Evolutionary conservation across 306 rosid species (phyloP).

Genomic region (Bauhinia variegata): DNA sequence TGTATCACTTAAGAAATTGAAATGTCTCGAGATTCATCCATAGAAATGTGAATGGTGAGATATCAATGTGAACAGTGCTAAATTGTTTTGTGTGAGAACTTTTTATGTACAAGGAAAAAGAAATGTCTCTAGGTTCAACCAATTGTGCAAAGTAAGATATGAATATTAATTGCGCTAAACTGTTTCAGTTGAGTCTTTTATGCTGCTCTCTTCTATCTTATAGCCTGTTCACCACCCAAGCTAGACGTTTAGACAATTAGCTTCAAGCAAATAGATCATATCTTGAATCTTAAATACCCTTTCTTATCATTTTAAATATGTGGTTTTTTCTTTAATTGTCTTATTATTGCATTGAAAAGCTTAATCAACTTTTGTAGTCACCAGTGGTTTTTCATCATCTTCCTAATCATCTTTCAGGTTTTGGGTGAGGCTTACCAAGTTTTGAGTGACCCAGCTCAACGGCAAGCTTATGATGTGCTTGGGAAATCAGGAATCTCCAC

Average conservation of each 20-base stretch:
- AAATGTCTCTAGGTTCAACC: not conserved
- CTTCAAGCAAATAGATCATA: slow-evolving; percentile 16
- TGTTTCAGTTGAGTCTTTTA: slow-evolving; percentile 18
- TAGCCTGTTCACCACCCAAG: slow-evolving; percentile 18
- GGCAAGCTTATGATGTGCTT: slow-evolving; percentile 85
- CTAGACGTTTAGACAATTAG: not conserved
- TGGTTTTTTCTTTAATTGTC: not conserved
- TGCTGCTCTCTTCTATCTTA: slow-evolving; percentile 20
- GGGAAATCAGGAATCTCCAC: slow-evolving; percentile 97
- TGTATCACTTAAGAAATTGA: too few relatives aligned
- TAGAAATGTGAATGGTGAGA: too few relatives aligned
- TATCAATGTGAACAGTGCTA: too few relatives aligned
- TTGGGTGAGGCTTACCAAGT: slow-evolving; percentile 99
- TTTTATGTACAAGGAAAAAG: too few relatives aligned
- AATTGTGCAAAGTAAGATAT: not conserved
- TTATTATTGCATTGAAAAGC: slow-evolving; percentile 2
- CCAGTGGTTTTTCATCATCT: slow-evolving; percentile 19
- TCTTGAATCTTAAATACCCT: slow-evolving; percentile 11
- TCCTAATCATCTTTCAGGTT: slow-evolving; percentile 57
- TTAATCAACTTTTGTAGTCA: slow-evolving; percentile 16
- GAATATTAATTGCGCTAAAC: not conserved
- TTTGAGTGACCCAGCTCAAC: slow-evolving; percentile 80
- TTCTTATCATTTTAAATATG: not conserved
- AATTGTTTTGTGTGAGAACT: too few relatives aligned
- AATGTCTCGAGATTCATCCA: too few relatives aligned